A percentile compares a stretch with the other conserved stretches of the same genome.
These are phyloP conservation scores for Suillus alpinus DNA, from an alignment of 768 basidiomycete species.

Conservation along the genomic window DNA sequence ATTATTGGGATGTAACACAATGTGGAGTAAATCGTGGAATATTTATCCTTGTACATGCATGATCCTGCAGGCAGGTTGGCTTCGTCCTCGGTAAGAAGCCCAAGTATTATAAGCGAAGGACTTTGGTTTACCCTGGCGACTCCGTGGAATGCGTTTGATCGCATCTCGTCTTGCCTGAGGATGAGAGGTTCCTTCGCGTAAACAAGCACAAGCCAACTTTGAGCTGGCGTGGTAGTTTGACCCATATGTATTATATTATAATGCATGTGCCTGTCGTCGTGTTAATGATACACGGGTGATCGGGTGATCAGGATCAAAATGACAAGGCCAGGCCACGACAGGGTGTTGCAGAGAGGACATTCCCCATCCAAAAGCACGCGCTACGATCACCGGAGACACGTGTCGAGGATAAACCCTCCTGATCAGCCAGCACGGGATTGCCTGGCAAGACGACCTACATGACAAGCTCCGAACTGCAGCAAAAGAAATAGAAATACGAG, in stretches of 20 bases:
- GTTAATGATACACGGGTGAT: neutral
- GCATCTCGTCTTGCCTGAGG: neutral
- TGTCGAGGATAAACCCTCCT: neutral
- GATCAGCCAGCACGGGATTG: neutral
- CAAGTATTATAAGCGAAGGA: neutral
- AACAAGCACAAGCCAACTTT: neutral
- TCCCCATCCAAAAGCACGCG: neutral
- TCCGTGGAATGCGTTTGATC: neutral
- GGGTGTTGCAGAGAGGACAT: neutral
- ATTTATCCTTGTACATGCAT: neutral
- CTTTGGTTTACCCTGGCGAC: neutral
- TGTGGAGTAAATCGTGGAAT: conserved; percentile 1
- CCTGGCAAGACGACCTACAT: neutral
- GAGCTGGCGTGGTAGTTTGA: neutral
- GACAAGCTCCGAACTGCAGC: neutral
- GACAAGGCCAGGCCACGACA: neutral
- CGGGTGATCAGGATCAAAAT: neutral
- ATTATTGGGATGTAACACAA: conserved; percentile 9
- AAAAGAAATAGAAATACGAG: neutral
- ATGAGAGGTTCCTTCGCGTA: neutral
- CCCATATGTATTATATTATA: neutral
- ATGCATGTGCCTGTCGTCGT: neutral
- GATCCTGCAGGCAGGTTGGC: neutral
- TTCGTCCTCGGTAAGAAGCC: neutral
- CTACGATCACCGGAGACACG: neutral